phyloP scores from a whole-genome alignment of 169 alveolate genomes.

The Plasmodium chabaudi region DNA sequence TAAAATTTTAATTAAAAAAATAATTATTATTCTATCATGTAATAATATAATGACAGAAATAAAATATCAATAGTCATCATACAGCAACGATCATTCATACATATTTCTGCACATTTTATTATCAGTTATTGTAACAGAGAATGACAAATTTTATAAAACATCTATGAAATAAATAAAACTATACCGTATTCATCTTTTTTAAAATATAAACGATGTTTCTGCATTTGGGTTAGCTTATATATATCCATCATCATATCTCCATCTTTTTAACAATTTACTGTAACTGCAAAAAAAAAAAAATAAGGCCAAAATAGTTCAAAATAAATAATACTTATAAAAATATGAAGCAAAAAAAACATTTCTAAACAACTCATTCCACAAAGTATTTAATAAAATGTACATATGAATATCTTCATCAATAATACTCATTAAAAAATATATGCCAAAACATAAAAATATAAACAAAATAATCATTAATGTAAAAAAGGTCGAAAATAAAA shows the following conservation, averaged over 20 bases:
- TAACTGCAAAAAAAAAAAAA: conserved; percentile 44
- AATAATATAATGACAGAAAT: conserved; percentile 1
- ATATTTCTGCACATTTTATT: conserved; percentile 13
- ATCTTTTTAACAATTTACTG: conserved; percentile 63
- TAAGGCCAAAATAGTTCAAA: neutral
- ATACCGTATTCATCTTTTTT: too few relatives aligned
- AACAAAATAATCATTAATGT: neutral
- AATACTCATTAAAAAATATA: conserved; percentile 3
- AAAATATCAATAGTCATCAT: neutral
- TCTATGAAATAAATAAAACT: conserved; percentile 1
- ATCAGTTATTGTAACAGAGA: conserved; percentile 19
- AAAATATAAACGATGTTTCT: too few relatives aligned
- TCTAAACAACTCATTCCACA: too few relatives aligned
- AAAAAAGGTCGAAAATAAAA: conserved; percentile 2
- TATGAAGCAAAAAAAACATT: neutral
- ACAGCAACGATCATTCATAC: too few relatives aligned
- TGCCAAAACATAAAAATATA: conserved; percentile 6
- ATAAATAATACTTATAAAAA: neutral
- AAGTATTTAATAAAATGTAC: too few relatives aligned
- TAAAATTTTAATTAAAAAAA: too few relatives aligned
- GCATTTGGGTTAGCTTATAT: neutral
- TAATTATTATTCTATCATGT: neutral
- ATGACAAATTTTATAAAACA: conserved; percentile 60
- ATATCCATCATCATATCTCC: conserved; percentile 77
- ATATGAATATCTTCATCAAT: neutral